Base-by-base conservation (phyloP, 176 grass and related monocot genomes). In the Bonia amplexicaulis region DNA sequence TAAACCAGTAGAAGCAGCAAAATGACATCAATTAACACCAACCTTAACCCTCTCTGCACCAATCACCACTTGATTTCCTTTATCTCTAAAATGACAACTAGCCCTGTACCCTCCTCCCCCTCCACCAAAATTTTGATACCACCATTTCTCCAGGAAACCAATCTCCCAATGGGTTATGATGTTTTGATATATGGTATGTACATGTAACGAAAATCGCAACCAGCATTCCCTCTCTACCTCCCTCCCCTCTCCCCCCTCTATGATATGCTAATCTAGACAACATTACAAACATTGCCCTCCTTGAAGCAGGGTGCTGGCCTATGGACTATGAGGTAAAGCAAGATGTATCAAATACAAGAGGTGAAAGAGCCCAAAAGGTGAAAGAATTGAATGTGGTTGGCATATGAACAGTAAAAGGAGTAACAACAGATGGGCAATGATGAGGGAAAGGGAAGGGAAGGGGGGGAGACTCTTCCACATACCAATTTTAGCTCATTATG, bases 141-240 rank as follows among this genome's bases (percentile, higher is more conserved):
- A 79, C 77, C 71, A 79, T 73, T 67, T 77, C 71, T 83, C 82
- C 76, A 73, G 60, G 79, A 57, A 85, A 81, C 77, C 73, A 92
- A 92, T 88, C 90, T 82, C 65, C 65, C 71, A 73, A 82, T 88
- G 82, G 88, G 80, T 86, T 91, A 80, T 71, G 5, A 81, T 89
- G 80, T 78, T 90, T 87, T 87, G 71, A 73, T 88, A 82, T 89
- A 87, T 54, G 72, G 45, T 85, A 89, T 93, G 26, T 94, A 91
- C 92, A 94, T 78, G 89, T 77, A 91, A 84, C 51, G 77, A 48
- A 83, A 90, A 90, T 47, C 44, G 20, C 71, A 85, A 55, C 22
- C 58, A 81, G 59, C 77, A 60, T 76, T 39, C 74, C 71, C 35
- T 42, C 80, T 45, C 71, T 73, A 51, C 66, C 66, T 57, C 85